Conservation (phyloP, 2,329 filamentous ascomycete species). For the Mycosphaerella sp. region DNA sequence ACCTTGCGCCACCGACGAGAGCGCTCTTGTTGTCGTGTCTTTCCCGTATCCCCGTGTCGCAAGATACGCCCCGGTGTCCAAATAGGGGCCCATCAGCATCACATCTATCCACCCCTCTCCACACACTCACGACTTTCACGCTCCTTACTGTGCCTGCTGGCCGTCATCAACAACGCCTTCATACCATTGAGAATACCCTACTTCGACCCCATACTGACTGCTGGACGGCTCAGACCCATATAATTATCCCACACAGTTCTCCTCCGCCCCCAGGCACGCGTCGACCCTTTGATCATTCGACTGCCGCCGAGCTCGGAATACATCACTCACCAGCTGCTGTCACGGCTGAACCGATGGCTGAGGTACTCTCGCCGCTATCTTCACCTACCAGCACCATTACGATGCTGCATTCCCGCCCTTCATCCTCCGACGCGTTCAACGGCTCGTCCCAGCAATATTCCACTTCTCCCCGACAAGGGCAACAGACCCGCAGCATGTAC, state of each 20-base stretch:
- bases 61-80: neutral
- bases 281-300: slow-evolving; percentile 17
- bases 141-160: slow-evolving; percentile 4
- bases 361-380: slow-evolving; percentile 44
- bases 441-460: slow-evolving; percentile 34
- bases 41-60: neutral
- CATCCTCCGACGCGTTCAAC: slow-evolving; percentile 44
- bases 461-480: slow-evolving; percentile 35
- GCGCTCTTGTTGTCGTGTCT: neutral
- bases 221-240: slow-evolving; percentile 29
- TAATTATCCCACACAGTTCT: slow-evolving; percentile 15
- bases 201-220: slow-evolving; percentile 26
- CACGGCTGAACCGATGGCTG: slow-evolving; percentile 34
- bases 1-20: neutral
- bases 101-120: neutral
- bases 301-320: neutral
- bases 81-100: slow-evolving; percentile 7
- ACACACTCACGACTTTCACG: neutral
- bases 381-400: slow-evolving; percentile 43
- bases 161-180: slow-evolving; percentile 12
- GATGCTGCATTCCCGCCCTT: slow-evolving; percentile 42
- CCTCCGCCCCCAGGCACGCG: slow-evolving; percentile 19
- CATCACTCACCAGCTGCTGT: slow-evolving; percentile 12
- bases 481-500: slow-evolving; percentile 40
- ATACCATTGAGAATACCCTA: slow-evolving; percentile 16